Evolutionary conservation across 1,284 basidiomycete species (phyloP).

Genomic region (Pseudozyma tsukubaensis): DNA sequence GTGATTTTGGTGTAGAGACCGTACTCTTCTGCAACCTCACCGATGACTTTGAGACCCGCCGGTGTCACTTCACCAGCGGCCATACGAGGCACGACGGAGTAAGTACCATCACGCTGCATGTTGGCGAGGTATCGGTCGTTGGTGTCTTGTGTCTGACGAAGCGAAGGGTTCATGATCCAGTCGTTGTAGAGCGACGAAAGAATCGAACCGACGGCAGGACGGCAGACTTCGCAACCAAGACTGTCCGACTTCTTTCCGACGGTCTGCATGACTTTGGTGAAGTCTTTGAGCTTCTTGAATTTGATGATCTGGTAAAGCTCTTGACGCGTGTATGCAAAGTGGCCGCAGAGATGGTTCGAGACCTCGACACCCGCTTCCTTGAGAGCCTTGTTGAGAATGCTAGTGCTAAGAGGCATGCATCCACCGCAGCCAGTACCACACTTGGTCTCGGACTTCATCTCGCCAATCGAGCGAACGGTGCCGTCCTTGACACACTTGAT

Average conservation of each 20-base stretch:
- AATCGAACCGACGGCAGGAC: constrained; percentile 78
- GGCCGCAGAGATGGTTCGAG: constrained; percentile 77
- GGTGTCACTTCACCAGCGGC: constrained; percentile 79
- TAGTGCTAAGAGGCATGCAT: constrained; percentile 75
- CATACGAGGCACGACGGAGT: constrained; percentile 79
- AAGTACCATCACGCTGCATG: constrained; percentile 80
- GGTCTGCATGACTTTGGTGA: constrained; percentile 74
- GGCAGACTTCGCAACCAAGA: constrained; percentile 80
- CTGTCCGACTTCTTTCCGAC: constrained; percentile 73
- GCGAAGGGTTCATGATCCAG: constrained; percentile 76
- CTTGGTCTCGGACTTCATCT: constrained; percentile 78
- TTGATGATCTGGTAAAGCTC: constrained; percentile 79
- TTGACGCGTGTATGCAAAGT: constrained; percentile 77
- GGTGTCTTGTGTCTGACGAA: constrained; percentile 79
- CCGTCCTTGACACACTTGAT: constrained; percentile 73
- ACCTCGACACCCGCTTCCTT: constrained; percentile 76
- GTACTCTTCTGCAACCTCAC: constrained; percentile 78
- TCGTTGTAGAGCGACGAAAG: constrained; percentile 79
- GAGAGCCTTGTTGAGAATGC: constrained; percentile 77
- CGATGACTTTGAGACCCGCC: constrained; percentile 78
- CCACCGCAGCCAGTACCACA: constrained; percentile 80
- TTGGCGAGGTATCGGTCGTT: constrained; percentile 78
- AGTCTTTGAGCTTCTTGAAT: constrained; percentile 76
- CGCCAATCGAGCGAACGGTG: constrained; percentile 73
- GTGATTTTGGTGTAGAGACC: constrained; percentile 72